A percentile compares a stretch with the other conserved stretches of the same genome.
phyloP scores from a whole-genome alignment of 768 basidiomycete species.

The Amanita thiersii region DNA sequence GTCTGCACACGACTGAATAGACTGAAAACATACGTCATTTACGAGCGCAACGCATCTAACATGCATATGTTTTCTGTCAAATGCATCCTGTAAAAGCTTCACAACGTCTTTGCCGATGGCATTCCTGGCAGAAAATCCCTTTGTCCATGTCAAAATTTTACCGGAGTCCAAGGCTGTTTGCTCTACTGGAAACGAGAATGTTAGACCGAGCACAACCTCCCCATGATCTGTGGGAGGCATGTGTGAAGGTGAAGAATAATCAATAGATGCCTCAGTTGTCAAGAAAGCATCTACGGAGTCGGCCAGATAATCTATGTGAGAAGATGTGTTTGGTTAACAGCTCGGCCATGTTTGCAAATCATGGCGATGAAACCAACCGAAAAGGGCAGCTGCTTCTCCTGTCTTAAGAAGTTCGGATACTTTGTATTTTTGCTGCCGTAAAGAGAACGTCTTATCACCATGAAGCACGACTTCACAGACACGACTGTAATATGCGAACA shows the following conservation, averaged over 20 bases:
- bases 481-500: constrained; percentile 44
- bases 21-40: constrained; percentile 83
- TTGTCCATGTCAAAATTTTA: constrained; percentile 90
- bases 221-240: constrained; percentile 18
- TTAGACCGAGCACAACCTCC: constrained; percentile 68
- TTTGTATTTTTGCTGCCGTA: constrained; percentile 95
- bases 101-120: constrained; percentile 88
- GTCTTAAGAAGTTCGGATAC: constrained; percentile 92
- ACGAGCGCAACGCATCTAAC: constrained; percentile 89
- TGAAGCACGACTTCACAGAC: constrained; percentile 92
- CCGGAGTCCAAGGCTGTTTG: constrained; percentile 90
- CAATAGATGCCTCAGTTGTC: constrained; percentile 44
- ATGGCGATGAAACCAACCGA: constrained; percentile 44
- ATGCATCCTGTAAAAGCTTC: constrained; percentile 82
- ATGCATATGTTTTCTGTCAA: constrained; percentile 86
- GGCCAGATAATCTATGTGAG: constrained; percentile 96
- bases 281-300: constrained; percentile 95
- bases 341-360: constrained; percentile 3
- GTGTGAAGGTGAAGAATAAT: constrained; percentile 27
- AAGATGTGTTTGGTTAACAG: background rate
- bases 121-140: constrained; percentile 90
- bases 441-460: constrained; percentile 81
- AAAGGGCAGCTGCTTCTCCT: constrained; percentile 80
- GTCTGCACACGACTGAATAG: background rate
- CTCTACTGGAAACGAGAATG: constrained; percentile 97